Evolutionary conservation across 371 early-diverging fungal species (phyloP), one percentile per base, ranked within the genome.

Genomic region (Zychaea mexicana): DNA sequence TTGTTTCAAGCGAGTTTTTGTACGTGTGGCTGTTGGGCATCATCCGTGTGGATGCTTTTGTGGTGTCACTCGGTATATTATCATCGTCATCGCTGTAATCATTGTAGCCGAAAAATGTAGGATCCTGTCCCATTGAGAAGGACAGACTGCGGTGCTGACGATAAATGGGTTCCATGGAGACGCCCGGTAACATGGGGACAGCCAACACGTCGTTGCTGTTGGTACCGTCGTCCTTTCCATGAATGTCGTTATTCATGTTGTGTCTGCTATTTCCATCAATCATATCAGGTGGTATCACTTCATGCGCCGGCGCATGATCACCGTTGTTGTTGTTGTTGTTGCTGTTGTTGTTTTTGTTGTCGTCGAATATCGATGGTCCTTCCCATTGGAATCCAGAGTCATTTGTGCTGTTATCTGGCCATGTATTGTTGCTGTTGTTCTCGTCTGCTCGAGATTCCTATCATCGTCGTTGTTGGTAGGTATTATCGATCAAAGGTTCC

Each of bases 101-200:
- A 55, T 70, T 71, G 46, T 82, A 82, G 3, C 79, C 82, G 61
- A 81, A 81, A 42, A 69, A 72, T 1, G 76, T 57, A 9, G 75
- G 72, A 52, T 79, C 78, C 55, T 82, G 79, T 9, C 82, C 82
- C 70, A 82, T 76, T 2, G 82, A 79, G 57, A 79, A 82, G 9
- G 82, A 82, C 7, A 79, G 52, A 60, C 82, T 82, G 26, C 82
- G 78, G 3, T 82, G 82, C 32, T 79, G 78, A 13, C 82, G 68
- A 57, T 77, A 79, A 3, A 73, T 76, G 9, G 82, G 79, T 53
- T 79, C 73, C 8, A 68, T 56, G 0, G 78, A 69, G 3, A 79
- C 77, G 19, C 60, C 60, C 4, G 82, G 82, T 19, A 82, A 30
- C 82, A 82, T 82, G 15, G 82, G 82, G 2, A 77, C 78, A 22